Percentiles rank a stretch among this genome's conserved stretches.
Evolutionary conservation across 2,329 filamentous ascomycete genomes (phyloP).

Genomic region (Trichoderma sp.): DNA sequence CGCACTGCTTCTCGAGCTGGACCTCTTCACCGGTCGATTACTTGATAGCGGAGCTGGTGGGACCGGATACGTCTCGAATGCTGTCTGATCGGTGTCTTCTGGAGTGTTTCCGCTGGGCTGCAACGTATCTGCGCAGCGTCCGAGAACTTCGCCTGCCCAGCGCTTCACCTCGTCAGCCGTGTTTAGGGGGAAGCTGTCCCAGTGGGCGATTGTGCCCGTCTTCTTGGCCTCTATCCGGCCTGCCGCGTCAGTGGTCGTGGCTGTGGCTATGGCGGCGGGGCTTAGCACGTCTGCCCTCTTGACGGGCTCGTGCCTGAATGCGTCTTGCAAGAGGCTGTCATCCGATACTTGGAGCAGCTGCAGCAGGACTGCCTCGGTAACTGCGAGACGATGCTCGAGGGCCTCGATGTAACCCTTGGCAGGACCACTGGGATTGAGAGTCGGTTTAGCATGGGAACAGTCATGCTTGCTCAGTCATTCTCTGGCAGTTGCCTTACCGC

Average conservation of each 20-base stretch:
- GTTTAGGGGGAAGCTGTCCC: constrained; percentile 18
- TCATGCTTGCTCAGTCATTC: not conserved
- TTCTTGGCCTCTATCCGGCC: constrained; percentile 24
- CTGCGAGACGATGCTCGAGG: constrained; percentile 20
- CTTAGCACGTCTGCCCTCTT: constrained; percentile 1
- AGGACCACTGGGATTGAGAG: not conserved
- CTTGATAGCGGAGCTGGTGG: constrained; percentile 8
- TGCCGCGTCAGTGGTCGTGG: constrained; percentile 19
- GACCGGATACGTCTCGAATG: constrained; percentile 12
- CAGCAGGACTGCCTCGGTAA: constrained; percentile 20
- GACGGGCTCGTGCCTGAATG: constrained; percentile 15
- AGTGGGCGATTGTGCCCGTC: constrained; percentile 24
- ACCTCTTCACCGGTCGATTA: not conserved
- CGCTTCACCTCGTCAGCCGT: constrained; percentile 24
- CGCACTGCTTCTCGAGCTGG: constrained; percentile 1
- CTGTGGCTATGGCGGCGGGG: not conserved
- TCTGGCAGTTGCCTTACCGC: constrained; percentile 13
- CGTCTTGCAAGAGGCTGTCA: constrained; percentile 5
- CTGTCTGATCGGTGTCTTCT: not conserved
- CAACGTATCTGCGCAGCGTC: not conserved
- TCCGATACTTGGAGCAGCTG: constrained; percentile 18
- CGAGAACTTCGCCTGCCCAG: constrained; percentile 22
- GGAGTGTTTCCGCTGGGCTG: not conserved
- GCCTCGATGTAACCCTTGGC: constrained; percentile 24
- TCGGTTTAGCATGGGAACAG: not conserved